Base-by-base conservation (phyloP, 73 alveolate species). In the Paramecium sonneborni region DNA sequence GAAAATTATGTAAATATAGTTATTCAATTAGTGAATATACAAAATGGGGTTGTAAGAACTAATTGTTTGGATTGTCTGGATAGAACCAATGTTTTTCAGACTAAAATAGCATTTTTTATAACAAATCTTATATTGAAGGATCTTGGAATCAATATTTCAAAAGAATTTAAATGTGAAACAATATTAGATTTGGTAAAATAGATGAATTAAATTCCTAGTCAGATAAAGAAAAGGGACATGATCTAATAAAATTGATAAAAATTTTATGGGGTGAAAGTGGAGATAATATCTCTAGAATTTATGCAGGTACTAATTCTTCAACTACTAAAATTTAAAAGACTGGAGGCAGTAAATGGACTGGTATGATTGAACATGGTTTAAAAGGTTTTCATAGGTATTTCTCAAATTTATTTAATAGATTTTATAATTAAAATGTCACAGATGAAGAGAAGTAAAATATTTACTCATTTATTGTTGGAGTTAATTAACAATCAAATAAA, bases 61-160 rank as follows among this genome's bases (percentile, higher is more conserved):
- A 97, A 97, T 79, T 97, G 99, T 43, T 76, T 97, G 39, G 99
- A 96, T 85, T 96, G 99, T 76, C 94, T 97, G 2, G 99, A 97
- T 86, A 95, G 99, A 88, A 97, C 99, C 12, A 97, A 97, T 90
- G 98, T 95, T 11, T 98, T 95, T 39, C 94, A 97, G 89, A 92
- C 92, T 32, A 91, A 94, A 39, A 91, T 96, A 24, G 96, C 97
- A 23, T 67, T 92, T 8, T 72, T 85, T 21, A 93, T 89, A 0
- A 70, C 96, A 32, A 74, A 94, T 48, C 67, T 70, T 32, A 82
- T 94, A 56, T 72, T 96, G 20, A 85, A 92, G n/a, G 92, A 82
- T 57, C 26, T 93, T 8, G 89, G 95, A n/a, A 43, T 93, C 9
- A 70, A 69, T 43, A 43, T 88, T 7, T 26, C 56, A 26, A 55